These are phyloP conservation scores for Microbotryum saponariae DNA, from an alignment of 1,284 basidiomycete genomes.

Conservation along the genomic window DNA sequence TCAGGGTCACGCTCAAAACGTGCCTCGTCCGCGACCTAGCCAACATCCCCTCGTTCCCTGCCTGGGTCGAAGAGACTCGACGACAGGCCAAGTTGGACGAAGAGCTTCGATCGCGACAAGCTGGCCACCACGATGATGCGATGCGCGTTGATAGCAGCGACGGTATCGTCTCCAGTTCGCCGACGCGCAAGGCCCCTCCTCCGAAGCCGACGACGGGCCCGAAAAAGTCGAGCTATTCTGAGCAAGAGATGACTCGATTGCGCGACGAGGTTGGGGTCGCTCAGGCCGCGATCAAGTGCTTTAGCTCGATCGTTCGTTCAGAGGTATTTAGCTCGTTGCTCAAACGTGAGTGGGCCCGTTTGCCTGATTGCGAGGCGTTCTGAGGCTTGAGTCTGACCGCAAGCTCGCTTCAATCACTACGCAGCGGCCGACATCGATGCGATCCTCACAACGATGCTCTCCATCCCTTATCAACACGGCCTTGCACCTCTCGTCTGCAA, in stretches of 20 bases:
- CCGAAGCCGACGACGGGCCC: no score
- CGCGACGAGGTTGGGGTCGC: slow-evolving; percentile 26
- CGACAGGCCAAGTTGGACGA: no score
- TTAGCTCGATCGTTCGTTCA: background rate
- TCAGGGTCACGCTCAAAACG: background rate
- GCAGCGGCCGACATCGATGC: slow-evolving; percentile 8
- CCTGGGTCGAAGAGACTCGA: slow-evolving; percentile 2
- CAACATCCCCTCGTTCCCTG: slow-evolving; percentile 21
- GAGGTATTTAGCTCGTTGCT: background rate
- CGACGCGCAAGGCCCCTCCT: no score
- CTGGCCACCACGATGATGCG: no score
- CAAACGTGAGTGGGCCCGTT: background rate
- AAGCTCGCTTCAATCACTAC: background rate
- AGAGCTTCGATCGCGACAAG: no score
- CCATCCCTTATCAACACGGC: background rate
- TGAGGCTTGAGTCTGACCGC: background rate
- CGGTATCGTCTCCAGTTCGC: no score
- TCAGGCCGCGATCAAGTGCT: slow-evolving; percentile 22
- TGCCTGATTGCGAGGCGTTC: background rate
- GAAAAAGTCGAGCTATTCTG: slow-evolving; percentile 2
- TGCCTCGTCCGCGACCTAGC: slow-evolving; percentile 21
- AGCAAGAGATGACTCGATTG: slow-evolving; percentile 24
- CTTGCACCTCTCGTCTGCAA: slow-evolving; percentile 12
- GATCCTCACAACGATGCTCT: slow-evolving; percentile 4
- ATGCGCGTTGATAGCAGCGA: no score